phyloP scores from a whole-genome alignment of 179 eudicot genomes.

The Heliamphora pulchella region DNA sequence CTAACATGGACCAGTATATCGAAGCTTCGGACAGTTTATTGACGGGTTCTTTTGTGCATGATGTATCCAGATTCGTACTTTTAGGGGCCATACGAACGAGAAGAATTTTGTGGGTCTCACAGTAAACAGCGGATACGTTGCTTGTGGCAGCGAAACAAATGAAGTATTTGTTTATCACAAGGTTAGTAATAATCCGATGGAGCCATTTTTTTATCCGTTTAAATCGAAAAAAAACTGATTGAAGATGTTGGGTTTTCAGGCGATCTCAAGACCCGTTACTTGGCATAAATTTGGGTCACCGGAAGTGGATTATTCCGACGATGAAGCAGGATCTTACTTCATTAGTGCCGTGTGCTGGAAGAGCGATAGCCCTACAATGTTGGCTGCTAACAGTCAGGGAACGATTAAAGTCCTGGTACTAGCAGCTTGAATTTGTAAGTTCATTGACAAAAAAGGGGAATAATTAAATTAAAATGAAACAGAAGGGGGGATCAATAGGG shows the following conservation, averaged over 20 bases:
- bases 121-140: conserved; percentile 46
- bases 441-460: background rate
- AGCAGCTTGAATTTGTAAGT: conserved; percentile 37
- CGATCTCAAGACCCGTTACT: conserved; percentile 55
- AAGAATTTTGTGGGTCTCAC: conserved; percentile 70
- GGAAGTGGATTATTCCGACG: conserved; percentile 51
- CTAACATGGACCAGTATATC: background rate
- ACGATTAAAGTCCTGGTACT: conserved; percentile 70
- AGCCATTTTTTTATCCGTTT: background rate
- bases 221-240: background rate
- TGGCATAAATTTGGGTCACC: conserved; percentile 66
- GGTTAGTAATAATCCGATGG: conserved; percentile 25
- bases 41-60: background rate
- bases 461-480: background rate
- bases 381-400: conserved; percentile 83
- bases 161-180: conserved; percentile 63
- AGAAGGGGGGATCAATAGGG: background rate
- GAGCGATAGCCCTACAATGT: conserved; percentile 62
- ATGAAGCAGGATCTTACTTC: conserved; percentile 64
- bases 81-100: conserved; percentile 63
- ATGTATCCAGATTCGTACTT: conserved; percentile 50
- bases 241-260: conserved; percentile 34
- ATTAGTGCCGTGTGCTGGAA: conserved; percentile 89
- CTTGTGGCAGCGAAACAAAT: conserved; percentile 73
- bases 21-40: background rate